Conservation (phyloP, 2,329 filamentous ascomycete genomes). For the Botrytis aclada region DNA sequence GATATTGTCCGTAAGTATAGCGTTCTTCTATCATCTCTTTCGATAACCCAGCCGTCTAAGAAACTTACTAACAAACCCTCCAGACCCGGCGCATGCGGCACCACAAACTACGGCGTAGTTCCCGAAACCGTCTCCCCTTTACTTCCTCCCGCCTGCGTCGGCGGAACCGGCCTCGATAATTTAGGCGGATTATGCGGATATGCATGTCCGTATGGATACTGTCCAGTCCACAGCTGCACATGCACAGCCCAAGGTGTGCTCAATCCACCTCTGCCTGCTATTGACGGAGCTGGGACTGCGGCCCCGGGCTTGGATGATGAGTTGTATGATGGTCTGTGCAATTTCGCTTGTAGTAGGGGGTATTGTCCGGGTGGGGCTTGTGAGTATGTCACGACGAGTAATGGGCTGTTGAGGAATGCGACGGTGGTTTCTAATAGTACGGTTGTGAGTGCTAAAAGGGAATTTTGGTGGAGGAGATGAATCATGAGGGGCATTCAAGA, state of each 20-base stretch:
- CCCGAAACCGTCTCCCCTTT: background rate
- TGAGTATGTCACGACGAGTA: background rate
- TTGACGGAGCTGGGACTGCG: background rate
- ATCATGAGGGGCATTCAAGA: background rate
- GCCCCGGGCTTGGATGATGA: background rate
- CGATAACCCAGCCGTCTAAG: background rate
- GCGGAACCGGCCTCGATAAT: background rate
- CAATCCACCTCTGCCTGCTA: background rate
- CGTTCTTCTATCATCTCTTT: background rate
- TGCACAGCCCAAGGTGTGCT: background rate
- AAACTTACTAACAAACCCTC: background rate
- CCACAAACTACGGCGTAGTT: background rate
- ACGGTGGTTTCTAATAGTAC: background rate
- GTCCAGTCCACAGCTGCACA: background rate
- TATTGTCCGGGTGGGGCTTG: constrained; percentile 28
- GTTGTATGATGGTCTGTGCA: background rate
- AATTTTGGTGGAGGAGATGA: background rate
- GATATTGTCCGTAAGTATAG: background rate
- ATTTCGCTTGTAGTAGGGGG: background rate
- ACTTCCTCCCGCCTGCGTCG: background rate
- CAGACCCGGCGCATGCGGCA: background rate
- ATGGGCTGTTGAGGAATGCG: background rate
- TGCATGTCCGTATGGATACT: background rate
- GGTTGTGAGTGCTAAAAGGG: background rate
- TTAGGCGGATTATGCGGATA: background rate